These are phyloP conservation scores for Entomophthora muscae DNA, from an alignment of 371 early-diverging fungal genomes.

Conservation along the genomic window DNA sequence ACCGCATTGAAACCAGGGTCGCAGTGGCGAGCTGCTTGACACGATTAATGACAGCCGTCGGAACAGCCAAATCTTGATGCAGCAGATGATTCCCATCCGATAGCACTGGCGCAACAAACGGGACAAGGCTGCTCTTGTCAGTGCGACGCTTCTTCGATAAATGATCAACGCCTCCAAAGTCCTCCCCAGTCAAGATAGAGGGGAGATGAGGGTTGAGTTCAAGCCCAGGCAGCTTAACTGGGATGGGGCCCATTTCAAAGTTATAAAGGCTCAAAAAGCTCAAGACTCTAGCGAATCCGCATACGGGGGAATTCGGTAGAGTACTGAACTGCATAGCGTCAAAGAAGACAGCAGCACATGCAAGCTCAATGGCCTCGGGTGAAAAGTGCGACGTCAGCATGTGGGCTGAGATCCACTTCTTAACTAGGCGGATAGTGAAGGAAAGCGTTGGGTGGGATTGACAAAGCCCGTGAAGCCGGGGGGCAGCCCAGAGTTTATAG, in stretches of 20 bases:
- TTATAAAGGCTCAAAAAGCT: constrained; percentile 47
- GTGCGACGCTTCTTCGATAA: constrained; percentile 7
- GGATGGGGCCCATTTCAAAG: constrained; percentile 51
- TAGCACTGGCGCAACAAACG: constrained; percentile 43
- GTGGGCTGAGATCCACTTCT: constrained; percentile 76
- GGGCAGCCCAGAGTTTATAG: constrained; percentile 39
- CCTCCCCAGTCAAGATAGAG: constrained; percentile 23
- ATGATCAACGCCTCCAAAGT: constrained; percentile 15
- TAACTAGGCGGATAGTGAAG: constrained; percentile 52
- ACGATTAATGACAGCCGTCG: constrained; percentile 32
- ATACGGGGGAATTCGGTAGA: constrained; percentile 30
- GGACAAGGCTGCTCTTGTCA: constrained; percentile 22
- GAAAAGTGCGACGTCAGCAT: constrained; percentile 31
- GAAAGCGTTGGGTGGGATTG: constrained; percentile 45
- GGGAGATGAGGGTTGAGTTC: constrained; percentile 21
- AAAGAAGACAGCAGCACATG: constrained; percentile 39
- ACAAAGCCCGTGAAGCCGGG: constrained; percentile 45
- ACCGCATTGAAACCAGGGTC: constrained; percentile 22
- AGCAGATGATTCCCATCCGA: constrained; percentile 32
- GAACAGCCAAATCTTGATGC: constrained; percentile 26
- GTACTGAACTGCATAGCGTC: constrained; percentile 36
- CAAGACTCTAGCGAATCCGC: constrained; percentile 60
- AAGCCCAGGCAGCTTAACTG: constrained; percentile 52
- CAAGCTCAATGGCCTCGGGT: constrained; percentile 38
- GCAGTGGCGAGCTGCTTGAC: constrained; percentile 40